Evolutionary conservation across 2,329 filamentous ascomycete genomes (phyloP).

Genomic region (Macrophomina phaseolina): DNA sequence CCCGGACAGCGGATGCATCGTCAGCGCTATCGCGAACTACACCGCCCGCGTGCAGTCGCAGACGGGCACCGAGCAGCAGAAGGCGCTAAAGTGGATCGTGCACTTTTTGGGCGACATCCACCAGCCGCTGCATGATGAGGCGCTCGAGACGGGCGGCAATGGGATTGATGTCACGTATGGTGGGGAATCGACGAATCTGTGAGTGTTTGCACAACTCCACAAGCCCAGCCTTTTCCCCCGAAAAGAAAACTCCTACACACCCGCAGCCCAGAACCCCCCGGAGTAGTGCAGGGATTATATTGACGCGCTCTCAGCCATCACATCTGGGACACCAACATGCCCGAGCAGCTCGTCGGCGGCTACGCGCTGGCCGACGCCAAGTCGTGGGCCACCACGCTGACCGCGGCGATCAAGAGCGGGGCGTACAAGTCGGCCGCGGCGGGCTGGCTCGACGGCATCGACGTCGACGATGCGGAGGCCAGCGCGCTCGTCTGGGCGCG

Average conservation of each 20-base stretch:
- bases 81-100: constrained; percentile 57
- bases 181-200: constrained; percentile 43
- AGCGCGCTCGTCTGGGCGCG: constrained; percentile 50
- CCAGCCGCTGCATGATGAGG: constrained; percentile 70
- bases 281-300: no score
- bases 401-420: constrained; percentile 46
- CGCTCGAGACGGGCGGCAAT: constrained; percentile 51
- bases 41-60: constrained; percentile 45
- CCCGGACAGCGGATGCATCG: constrained; percentile 55
- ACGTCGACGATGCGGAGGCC: constrained; percentile 42
- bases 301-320: constrained; percentile 35
- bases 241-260: no score
- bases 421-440: constrained; percentile 35
- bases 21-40: constrained; percentile 62
- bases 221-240: not conserved
- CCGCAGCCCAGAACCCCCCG: no score
- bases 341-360: constrained; percentile 49
- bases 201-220: not conserved
- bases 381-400: constrained; percentile 47
- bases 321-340: constrained; percentile 47
- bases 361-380: constrained; percentile 46
- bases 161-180: constrained; percentile 52
- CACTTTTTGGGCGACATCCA: constrained; percentile 72
- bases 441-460: constrained; percentile 46
- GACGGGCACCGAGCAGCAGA: constrained; percentile 44